Conservation (phyloP, 352 stramenopile genomes). For the Phytophthora pistaciae region DNA sequence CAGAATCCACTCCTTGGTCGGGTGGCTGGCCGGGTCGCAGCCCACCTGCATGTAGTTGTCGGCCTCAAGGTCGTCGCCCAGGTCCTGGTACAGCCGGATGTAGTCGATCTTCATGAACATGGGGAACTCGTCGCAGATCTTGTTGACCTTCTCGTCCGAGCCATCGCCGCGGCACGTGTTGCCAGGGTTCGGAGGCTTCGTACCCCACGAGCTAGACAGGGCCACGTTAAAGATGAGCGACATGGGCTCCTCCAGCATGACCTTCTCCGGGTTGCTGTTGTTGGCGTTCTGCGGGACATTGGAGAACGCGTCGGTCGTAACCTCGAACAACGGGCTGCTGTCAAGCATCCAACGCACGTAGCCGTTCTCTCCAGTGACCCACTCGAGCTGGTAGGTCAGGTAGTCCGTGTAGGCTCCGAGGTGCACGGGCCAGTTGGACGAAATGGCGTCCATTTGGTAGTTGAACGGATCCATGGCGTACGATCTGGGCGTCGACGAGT, state of each 20-base stretch:
- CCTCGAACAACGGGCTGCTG: slow-evolving; percentile 82
- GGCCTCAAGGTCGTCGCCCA: slow-evolving; percentile 39
- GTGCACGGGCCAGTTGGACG: slow-evolving; percentile 83
- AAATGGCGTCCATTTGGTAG: slow-evolving; percentile 65
- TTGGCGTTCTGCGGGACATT: slow-evolving; percentile 47
- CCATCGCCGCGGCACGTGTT: slow-evolving; percentile 33
- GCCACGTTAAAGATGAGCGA: slow-evolving; percentile 96
- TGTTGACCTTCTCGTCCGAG: slow-evolving; percentile 51
- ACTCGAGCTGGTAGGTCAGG: slow-evolving; percentile 52
- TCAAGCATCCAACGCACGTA: slow-evolving; percentile 74
- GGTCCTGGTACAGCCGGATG: slow-evolving; percentile 87
- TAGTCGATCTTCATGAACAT: slow-evolving; percentile 87
- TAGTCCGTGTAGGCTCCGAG: slow-evolving; percentile 77
- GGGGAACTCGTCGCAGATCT: slow-evolving; percentile 61
- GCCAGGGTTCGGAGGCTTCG: slow-evolving; percentile 37
- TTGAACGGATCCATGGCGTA: slow-evolving; percentile 58
- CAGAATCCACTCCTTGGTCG: slow-evolving; percentile 54
- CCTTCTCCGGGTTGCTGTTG: slow-evolving; percentile 71
- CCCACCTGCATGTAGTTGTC: slow-evolving; percentile 48
- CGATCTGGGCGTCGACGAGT: slow-evolving; percentile 42
- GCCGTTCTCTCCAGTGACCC: slow-evolving; percentile 48
- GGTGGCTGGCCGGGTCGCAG: slow-evolving; percentile 48
- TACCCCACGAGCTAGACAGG: slow-evolving; percentile 82
- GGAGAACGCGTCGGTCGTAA: slow-evolving; percentile 63
- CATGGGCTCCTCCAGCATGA: slow-evolving; percentile 92